These are phyloP conservation scores for Colletotrichum cordylinicola DNA, from an alignment of 2,329 filamentous ascomycete genomes.

Conservation along the genomic window DNA sequence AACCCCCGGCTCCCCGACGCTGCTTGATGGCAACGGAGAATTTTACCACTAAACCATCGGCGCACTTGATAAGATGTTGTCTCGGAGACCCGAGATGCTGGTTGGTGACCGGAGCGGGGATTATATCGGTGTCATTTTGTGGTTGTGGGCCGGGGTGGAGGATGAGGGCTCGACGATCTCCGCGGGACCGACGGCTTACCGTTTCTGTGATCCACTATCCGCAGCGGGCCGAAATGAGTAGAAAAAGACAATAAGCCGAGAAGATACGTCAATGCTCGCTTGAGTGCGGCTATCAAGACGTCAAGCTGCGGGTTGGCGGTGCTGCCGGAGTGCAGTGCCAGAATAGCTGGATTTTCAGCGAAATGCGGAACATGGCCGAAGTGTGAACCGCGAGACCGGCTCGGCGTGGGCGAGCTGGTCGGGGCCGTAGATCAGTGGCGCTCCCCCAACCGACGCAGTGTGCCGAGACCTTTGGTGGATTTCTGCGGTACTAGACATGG, in stretches of 20 bases:
- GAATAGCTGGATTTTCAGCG: not conserved
- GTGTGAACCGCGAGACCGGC: not conserved
- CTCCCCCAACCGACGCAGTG: not conserved
- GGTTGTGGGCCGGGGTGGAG: not conserved
- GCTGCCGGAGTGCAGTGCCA: not conserved
- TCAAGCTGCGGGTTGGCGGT: not conserved
- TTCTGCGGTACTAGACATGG: not conserved
- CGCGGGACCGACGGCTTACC: not conserved
- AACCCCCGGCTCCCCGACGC: conserved; percentile 9
- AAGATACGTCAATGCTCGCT: not conserved
- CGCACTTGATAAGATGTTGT: not conserved
- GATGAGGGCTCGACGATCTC: not conserved
- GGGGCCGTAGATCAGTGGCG: not conserved
- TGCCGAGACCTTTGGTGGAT: not conserved
- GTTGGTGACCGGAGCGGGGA: not conserved
- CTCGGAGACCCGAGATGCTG: not conserved
- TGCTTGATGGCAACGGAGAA: conserved; percentile 5
- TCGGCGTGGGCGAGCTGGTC: not conserved
- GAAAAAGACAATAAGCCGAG: not conserved
- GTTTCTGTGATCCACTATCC: not conserved
- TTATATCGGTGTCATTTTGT: not conserved
- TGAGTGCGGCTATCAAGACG: not conserved
- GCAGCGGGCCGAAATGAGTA: not conserved
- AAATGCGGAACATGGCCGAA: not conserved
- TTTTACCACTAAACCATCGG: conserved; percentile 11